These are phyloP conservation scores for Chlorella sp. DNA, from an alignment of 139 green algal species.

Conservation along the genomic window DNA sequence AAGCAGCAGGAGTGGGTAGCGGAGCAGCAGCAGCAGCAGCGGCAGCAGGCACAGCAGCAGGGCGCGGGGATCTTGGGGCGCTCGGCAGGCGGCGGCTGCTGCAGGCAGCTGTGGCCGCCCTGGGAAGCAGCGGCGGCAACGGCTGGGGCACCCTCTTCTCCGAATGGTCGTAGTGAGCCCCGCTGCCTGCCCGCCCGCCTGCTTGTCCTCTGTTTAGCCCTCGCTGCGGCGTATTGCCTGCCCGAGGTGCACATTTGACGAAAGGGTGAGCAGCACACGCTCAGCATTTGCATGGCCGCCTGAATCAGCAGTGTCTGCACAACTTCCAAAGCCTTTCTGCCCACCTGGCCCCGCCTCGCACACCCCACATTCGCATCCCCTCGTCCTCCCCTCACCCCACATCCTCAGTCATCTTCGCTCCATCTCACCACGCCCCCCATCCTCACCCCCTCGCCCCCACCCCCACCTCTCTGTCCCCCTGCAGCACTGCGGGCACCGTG, in stretches of 20 bases:
- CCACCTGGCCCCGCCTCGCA: too few species aligned
- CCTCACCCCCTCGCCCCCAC: too few species aligned
- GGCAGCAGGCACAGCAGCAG: not conserved
- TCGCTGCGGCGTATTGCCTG: not conserved
- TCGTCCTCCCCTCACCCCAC: not conserved
- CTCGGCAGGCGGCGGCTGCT: constrained; percentile 6
- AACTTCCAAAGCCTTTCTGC: too few species aligned
- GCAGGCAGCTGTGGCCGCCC: not conserved
- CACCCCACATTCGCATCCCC: too few species aligned
- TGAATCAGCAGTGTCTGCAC: too few species aligned
- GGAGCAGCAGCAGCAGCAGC: not conserved
- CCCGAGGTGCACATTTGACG: too few species aligned
- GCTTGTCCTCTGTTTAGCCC: not conserved
- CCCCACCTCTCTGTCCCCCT: not conserved
- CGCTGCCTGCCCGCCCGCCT: not conserved
- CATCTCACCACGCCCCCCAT: too few species aligned
- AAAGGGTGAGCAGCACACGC: too few species aligned
- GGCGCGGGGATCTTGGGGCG: not conserved
- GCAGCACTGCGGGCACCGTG: constrained; percentile 47
- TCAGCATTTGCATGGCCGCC: too few species aligned
- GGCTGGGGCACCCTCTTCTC: not conserved
- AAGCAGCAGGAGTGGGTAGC: not conserved
- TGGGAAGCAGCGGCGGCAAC: not conserved
- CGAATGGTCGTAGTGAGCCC: constrained; percentile 20
- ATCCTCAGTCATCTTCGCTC: constrained; percentile 59